phyloP scores from a whole-genome alignment of 2,329 filamentous ascomycete genomes.

The Diaporthe amygdali region DNA sequence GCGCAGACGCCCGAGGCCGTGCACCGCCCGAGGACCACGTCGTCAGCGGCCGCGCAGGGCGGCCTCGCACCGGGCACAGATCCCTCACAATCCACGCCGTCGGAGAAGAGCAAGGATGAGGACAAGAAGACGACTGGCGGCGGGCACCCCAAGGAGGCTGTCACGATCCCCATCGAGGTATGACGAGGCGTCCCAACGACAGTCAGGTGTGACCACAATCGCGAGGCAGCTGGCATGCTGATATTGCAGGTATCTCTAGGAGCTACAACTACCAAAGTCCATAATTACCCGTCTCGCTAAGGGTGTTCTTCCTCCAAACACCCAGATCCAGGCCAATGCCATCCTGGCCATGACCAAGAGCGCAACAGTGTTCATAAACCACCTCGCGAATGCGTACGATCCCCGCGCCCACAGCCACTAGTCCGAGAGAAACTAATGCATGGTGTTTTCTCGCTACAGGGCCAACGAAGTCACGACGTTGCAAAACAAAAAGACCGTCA shows the following conservation, averaged over 20 bases:
- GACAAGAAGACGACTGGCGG: slow-evolving; percentile 36
- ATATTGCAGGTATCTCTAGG: slow-evolving; percentile 47
- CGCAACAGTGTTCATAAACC: slow-evolving; percentile 83
- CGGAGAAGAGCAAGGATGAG: slow-evolving; percentile 37
- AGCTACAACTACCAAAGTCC: slow-evolving; percentile 78
- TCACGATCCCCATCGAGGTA: slow-evolving; percentile 65
- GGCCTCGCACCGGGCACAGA: slow-evolving; percentile 2
- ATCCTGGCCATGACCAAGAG: slow-evolving; percentile 80
- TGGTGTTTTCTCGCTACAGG: slow-evolving; percentile 44
- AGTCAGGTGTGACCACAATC: background rate
- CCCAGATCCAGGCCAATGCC: slow-evolving; percentile 83
- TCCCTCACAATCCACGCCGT: slow-evolving; percentile 23
- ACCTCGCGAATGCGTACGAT: slow-evolving; percentile 76
- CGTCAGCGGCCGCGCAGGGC: slow-evolving; percentile 28
- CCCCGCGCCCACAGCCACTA: background rate
- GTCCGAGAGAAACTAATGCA: background rate
- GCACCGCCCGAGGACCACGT: slow-evolving; percentile 31
- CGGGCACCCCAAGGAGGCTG: slow-evolving; percentile 42
- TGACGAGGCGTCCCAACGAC: background rate
- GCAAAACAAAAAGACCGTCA: slow-evolving; percentile 79
- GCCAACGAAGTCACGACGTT: slow-evolving; percentile 73
- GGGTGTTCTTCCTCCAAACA: slow-evolving; percentile 79
- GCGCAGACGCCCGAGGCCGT: slow-evolving; percentile 23
- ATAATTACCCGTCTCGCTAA: slow-evolving; percentile 83
- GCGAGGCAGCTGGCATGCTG: background rate